Evolutionary conservation across 1,139 yeast genomes (phyloP), one percentile per base, ranked within the genome.

Genomic region (Yamadazyma membranifaciens): DNA sequence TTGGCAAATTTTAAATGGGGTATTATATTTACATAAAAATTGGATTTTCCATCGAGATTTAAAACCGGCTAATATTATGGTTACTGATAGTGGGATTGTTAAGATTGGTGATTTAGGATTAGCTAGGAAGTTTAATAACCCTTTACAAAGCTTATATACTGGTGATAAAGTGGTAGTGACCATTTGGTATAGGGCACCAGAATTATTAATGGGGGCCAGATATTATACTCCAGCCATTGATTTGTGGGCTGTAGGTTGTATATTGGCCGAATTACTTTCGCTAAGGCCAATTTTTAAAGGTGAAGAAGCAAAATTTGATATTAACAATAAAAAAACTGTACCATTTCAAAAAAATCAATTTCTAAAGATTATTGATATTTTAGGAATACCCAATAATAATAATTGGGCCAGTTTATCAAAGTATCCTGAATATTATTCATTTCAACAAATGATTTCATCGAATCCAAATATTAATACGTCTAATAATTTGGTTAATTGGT

Each of bases 141-240:
- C 96, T 10, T 62, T 92, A 31, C 98, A 92, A 57, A 83, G 95
- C 34, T 69, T 94, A 22, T 92, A 87, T 56, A 79, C 94, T 9
- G 98, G 98, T 26, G 98, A 92, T 62, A 92, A 92, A 63, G 97
- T 94, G 14, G 98, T 92, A 40, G 98, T 92, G 9, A 92, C 98
- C 0, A 92, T 92, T 45, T 92, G 98, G 98, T 92, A 92, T 60
- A 74, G 98, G 49, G 97, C 98, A 0, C 98, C 98, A 0, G 98
- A 92, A 59, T 68, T 92, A 34, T 67, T 92, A 31, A 65, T 92
- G 31, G 98, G 98, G 0, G 89, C 96, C 1, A 69, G 96, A 37
- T 96, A 92, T 63, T 92, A 92, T 58, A 86, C 97, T 0, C 96
- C 98, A 0, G 92, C 98, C 0, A 85, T 92, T 34, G 98, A 92